Conservation (phyloP, 2,329 filamentous ascomycete species). For the Exophiala oligosperma region DNA sequence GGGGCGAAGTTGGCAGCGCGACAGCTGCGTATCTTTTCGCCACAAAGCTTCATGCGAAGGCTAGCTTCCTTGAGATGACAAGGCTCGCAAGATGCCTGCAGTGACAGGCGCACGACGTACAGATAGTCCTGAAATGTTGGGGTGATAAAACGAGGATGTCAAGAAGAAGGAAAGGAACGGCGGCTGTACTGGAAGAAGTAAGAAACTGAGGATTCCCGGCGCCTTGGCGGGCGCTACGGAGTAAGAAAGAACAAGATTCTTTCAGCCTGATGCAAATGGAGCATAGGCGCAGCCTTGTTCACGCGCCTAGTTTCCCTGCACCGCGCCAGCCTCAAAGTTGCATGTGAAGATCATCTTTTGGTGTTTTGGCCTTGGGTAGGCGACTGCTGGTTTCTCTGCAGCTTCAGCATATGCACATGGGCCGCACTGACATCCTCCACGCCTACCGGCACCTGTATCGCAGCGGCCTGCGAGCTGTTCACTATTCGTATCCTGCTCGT, state of each 20-base stretch:
- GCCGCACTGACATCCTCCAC: conserved; percentile 38
- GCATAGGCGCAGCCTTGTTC: not conserved
- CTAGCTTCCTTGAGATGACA: conserved; percentile 1
- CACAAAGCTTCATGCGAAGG: not conserved
- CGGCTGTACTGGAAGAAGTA: not conserved
- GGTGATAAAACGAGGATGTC: not conserved
- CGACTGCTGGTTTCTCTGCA: not conserved
- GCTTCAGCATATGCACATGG: not conserved
- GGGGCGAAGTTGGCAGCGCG: not conserved
- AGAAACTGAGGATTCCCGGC: not conserved
- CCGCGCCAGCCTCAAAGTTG: not conserved
- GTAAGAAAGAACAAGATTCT: no score
- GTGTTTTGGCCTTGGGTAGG: not conserved
- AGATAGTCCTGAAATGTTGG: not conserved
- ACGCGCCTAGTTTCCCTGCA: not conserved
- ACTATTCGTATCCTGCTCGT: conserved; percentile 58
- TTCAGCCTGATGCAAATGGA: not conserved
- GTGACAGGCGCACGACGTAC: not conserved
- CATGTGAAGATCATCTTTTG: not conserved
- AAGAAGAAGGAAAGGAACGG: not conserved
- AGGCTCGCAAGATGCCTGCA: not conserved
- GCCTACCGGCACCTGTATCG: conserved; percentile 61
- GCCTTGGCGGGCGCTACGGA: conserved; percentile 1
- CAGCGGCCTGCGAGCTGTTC: conserved; percentile 54
- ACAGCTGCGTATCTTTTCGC: not conserved